phyloP scores from a whole-genome alignment of 2,329 filamentous ascomycete genomes.

The Diplodia intermedia region DNA sequence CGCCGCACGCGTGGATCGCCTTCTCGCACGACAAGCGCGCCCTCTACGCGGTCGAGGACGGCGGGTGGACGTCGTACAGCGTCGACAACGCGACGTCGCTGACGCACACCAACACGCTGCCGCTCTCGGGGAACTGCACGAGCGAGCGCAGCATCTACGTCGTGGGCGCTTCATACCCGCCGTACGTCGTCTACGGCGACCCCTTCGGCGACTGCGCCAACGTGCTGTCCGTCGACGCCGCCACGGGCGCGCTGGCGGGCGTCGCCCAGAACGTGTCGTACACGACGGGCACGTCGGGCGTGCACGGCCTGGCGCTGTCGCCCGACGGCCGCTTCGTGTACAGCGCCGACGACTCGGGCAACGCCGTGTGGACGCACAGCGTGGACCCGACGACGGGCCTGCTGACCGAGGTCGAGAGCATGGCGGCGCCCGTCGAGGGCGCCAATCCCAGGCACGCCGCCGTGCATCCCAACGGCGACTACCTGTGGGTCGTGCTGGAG shows the following conservation, averaged over 20 bases:
- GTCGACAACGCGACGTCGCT: slow-evolving; percentile 23
- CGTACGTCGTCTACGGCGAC: slow-evolving; percentile 30
- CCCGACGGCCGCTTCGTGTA: slow-evolving; percentile 41
- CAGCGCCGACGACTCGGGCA: slow-evolving; percentile 44
- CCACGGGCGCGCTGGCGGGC: neutral
- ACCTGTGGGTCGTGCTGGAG: slow-evolving; percentile 43
- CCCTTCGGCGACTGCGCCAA: slow-evolving; percentile 29
- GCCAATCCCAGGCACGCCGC: slow-evolving; percentile 41
- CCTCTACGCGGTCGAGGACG: slow-evolving; percentile 30
- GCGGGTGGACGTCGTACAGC: slow-evolving; percentile 25
- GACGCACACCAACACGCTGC: slow-evolving; percentile 5
- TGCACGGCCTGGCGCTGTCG: slow-evolving; percentile 41
- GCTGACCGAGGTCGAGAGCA: slow-evolving; percentile 35
- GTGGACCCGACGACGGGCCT: slow-evolving; percentile 37
- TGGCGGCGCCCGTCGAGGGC: slow-evolving; percentile 35
- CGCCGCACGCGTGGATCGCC: slow-evolving; percentile 28
- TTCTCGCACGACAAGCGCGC: slow-evolving; percentile 30
- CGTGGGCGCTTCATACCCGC: neutral
- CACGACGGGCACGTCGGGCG: slow-evolving; percentile 34
- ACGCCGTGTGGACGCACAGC: slow-evolving; percentile 43
- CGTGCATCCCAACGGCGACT: slow-evolving; percentile 41
- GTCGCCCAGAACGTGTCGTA: slow-evolving; percentile 22
- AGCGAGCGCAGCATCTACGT: slow-evolving; percentile 24
- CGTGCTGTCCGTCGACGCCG: slow-evolving; percentile 21
- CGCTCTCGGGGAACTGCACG: slow-evolving; percentile 10